Base-by-base conservation (phyloP, 352 stramenopile species). In the Phytophthora vignae region DNA sequence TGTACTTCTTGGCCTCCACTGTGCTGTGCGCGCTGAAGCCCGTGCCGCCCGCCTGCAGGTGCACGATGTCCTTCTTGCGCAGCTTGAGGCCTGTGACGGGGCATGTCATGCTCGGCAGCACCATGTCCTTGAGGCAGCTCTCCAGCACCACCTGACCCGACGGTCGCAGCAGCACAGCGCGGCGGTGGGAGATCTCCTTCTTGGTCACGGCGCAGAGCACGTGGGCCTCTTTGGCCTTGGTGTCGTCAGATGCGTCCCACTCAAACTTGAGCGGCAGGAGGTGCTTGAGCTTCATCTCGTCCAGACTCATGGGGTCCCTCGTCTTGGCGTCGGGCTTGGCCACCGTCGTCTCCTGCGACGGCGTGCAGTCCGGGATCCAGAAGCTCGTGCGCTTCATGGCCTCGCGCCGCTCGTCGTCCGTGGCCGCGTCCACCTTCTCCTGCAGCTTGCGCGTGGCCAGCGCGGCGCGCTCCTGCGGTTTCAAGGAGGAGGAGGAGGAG, bases 1-100 rank as follows among this genome's bases (percentile, higher is more conserved):
- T 78, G 61, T 96, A 96, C 67, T 95, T 95, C 67, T 96, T 96
- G 40, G 90, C 90, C 57, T 96, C 88, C 2, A 96, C 90, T 11
- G 71, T 90, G 78, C 90, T 96, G 74, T 96, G 90, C 0, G 90
- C 90, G 61, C 87, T 95, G 69, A 92, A 96, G 33, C 84, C 84
- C 21, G 90, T 93, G 21, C 90, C 90, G 27, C 88, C 88, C 0
- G 83, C 74, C 68, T 95, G 88, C 5, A 96, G 76, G 49, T 87
- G 79, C 38, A 96, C 75, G 65, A 96, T 90, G 55, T 96, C 90
- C 71, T 95, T 94, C 80, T 94, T 93, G 19, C 86, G 82, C 27
- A 96, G 76, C 77, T 96, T 96, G 40, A 96, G 78, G 0, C 90
- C 90, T 14, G 85, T 90, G 8, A 95, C 73, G 17, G 90, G 90